Conservation (phyloP, 192 early-diverging fungal genomes). For the Coemansia sp. region DNA sequence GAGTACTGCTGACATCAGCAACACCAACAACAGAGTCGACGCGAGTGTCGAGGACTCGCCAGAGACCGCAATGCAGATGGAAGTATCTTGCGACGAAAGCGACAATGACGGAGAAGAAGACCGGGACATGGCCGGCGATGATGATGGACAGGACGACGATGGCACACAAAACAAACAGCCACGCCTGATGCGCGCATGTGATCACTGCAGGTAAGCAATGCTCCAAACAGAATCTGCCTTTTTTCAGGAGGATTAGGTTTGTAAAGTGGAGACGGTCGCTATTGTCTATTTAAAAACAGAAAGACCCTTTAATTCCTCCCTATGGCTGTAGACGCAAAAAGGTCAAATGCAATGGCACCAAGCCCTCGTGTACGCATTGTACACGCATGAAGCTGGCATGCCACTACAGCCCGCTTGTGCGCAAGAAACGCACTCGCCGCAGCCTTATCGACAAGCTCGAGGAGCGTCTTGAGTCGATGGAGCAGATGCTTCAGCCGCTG, state of each 20-base stretch:
- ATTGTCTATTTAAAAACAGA: too few species aligned
- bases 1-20: constrained; percentile 2
- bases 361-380: constrained; percentile 55
- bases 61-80: constrained; percentile 9
- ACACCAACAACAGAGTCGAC: neutral
- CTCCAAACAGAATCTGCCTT: neutral
- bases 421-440: constrained; percentile 56
- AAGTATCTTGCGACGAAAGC: constrained; percentile 15
- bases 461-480: constrained; percentile 53
- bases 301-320: too few species aligned
- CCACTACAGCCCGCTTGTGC: constrained; percentile 57
- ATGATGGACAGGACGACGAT: constrained; percentile 16
- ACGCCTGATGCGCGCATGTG: constrained; percentile 56
- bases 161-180: constrained; percentile 28
- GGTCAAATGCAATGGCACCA: constrained; percentile 56
- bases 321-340: constrained; percentile 43
- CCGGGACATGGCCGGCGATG: constrained; percentile 15
- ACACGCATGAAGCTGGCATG: constrained; percentile 52
- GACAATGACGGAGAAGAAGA: constrained; percentile 18
- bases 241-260: neutral
- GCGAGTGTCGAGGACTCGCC: neutral
- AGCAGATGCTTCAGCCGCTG: constrained; percentile 57
- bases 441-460: constrained; percentile 56
- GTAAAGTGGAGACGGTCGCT: too few species aligned
- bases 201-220: constrained; percentile 38